Conservation (phyloP, 2,329 filamentous ascomycete species). For the Hypoxylon sp. region DNA sequence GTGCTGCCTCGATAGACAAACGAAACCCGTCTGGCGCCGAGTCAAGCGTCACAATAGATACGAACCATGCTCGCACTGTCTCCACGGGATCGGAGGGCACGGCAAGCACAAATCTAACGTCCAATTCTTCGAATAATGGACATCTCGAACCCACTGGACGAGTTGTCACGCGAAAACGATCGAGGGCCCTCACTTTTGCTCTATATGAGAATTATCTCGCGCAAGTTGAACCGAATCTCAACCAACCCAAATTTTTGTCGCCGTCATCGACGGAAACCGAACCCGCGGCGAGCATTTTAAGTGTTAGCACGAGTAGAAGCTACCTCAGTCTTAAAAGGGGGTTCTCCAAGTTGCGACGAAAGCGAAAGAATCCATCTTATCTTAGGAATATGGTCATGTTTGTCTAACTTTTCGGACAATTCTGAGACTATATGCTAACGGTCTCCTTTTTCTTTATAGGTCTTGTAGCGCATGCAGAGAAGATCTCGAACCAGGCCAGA, state of each 20-base stretch:
- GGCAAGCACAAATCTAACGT: conserved; percentile 57
- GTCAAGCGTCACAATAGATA: conserved; percentile 57
- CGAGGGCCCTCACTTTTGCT: conserved; percentile 60
- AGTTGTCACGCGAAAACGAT: conserved; percentile 50
- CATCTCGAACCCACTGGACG: conserved; percentile 43
- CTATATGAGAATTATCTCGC: conserved; percentile 66
- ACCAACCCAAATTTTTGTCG: conserved; percentile 58
- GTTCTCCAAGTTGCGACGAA: conserved; percentile 59
- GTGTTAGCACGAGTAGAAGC: conserved; percentile 60
- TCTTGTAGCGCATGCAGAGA: conserved; percentile 70
- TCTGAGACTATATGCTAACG: conserved; percentile 14
- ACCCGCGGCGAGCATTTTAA: conserved; percentile 59
- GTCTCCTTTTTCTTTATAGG: conserved; percentile 52
- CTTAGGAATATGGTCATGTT: conserved; percentile 50
- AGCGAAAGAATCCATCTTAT: conserved; percentile 54
- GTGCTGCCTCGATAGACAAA: conserved; percentile 48
- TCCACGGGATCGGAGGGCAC: conserved; percentile 59
- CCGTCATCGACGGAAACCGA: conserved; percentile 49
- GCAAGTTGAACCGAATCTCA: conserved; percentile 58
- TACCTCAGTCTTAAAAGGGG: conserved; percentile 61
- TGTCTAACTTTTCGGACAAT: conserved; percentile 31
- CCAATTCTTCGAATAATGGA: conserved; percentile 57
- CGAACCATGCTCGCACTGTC: conserved; percentile 58
- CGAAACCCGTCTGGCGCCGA: conserved; percentile 57
- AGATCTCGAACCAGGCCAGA: conserved; percentile 59